These are phyloP conservation scores for Penicillium sp. DNA, from an alignment of 2,329 filamentous ascomycete genomes.

Conservation along the genomic window DNA sequence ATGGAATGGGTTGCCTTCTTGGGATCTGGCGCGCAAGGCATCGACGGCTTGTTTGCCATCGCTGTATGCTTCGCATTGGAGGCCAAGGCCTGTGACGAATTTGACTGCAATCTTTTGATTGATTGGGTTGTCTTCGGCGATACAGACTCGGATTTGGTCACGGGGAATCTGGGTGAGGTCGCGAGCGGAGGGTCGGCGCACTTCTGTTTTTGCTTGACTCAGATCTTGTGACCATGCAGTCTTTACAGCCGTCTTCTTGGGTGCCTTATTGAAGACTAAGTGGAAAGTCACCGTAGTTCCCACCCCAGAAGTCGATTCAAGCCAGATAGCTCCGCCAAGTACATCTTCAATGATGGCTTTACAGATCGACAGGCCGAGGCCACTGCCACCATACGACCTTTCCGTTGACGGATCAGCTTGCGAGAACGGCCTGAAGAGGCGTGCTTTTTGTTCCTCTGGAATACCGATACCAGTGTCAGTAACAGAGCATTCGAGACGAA, in stretches of 20 bases:
- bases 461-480: conserved; percentile 91
- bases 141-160: conserved; percentile 79
- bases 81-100: conserved; percentile 82
- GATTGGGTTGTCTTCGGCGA: conserved; percentile 93
- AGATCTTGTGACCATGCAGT: conserved; percentile 54
- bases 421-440: conserved; percentile 88
- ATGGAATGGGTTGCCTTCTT: conserved; percentile 75
- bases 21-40: conserved; percentile 71
- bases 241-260: conserved; percentile 56
- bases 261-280: conserved; percentile 80
- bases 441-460: conserved; percentile 70
- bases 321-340: conserved; percentile 79
- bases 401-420: conserved; percentile 90
- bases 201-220: conserved; percentile 44
- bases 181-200: conserved; percentile 50
- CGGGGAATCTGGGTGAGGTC: conserved; percentile 73
- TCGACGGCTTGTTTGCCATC: conserved; percentile 88
- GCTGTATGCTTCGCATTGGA: conserved; percentile 82
- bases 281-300: conserved; percentile 71
- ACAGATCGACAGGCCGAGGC: conserved; percentile 88
- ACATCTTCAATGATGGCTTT: conserved; percentile 91
- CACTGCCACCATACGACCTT: conserved; percentile 86
- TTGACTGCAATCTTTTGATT: conserved; percentile 93
- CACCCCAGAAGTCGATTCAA: conserved; percentile 70
- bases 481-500: conserved; percentile 80